A percentile compares a stretch with the other conserved stretches of the same genome.
Conservation (phyloP, 164 flowering plant species). For the Euptelea pleiosperma region DNA sequence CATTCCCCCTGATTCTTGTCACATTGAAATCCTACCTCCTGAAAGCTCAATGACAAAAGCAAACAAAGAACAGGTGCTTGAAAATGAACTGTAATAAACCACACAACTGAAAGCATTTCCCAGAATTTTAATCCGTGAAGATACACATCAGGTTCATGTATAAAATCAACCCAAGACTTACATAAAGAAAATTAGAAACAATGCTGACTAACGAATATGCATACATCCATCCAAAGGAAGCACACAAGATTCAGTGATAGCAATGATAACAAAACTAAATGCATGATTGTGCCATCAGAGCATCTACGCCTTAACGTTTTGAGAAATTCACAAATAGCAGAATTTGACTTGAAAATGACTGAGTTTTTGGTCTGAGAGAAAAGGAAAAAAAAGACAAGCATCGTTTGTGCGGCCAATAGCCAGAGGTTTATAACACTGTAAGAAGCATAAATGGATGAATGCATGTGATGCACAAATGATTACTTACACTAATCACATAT, state of each 20-base stretch:
- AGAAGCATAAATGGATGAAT: not conserved
- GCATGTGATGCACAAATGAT: not conserved
- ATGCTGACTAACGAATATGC: too few relatives aligned
- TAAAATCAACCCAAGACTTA: too few relatives aligned
- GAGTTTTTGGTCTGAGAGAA: not conserved
- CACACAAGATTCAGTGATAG: too few relatives aligned
- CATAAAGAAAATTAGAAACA: not conserved
- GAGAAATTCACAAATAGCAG: not conserved
- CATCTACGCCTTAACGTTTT: not conserved
- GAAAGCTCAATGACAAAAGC: conserved; percentile 16
- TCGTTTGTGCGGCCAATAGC: too few relatives aligned
- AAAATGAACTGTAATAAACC: not conserved
- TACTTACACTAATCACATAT: not conserved
- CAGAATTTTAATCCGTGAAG: not conserved
- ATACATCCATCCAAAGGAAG: too few relatives aligned
- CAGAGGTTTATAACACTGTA: not conserved
- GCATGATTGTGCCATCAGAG: not conserved
- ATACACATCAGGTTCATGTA: too few relatives aligned
- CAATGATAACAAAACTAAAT: not conserved
- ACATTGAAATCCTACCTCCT: conserved; percentile 95
- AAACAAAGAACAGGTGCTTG: not conserved
- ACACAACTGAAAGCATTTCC: not conserved
- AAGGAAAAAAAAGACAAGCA: not conserved
- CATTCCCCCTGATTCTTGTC: conserved; percentile 93
- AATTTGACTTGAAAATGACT: not conserved